Conservation (phyloP, 495 filamentous ascomycete genomes). For the Pseudotulostoma volvatum region DNA sequence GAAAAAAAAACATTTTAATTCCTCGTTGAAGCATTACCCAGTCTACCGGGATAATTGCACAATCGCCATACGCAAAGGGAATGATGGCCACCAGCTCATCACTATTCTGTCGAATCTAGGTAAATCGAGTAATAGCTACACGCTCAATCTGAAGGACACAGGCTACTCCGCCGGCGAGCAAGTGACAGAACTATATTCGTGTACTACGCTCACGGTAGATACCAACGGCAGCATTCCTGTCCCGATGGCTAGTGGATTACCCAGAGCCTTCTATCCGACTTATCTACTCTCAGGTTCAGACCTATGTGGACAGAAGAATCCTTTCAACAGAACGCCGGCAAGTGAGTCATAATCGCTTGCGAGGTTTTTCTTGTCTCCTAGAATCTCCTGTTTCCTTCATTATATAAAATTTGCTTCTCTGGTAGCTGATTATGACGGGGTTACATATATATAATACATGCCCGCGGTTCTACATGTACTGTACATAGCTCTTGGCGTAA, state of each 20-base stretch:
- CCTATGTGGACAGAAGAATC: too few relatives aligned
- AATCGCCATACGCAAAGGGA: constrained; percentile 46
- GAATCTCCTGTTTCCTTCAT: too few relatives aligned
- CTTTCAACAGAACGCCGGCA: too few relatives aligned
- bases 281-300: constrained; percentile 7
- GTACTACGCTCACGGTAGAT: constrained; percentile 14
- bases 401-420: too few relatives aligned
- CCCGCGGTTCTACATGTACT: too few relatives aligned
- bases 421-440: too few relatives aligned
- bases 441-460: too few relatives aligned
- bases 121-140: constrained; percentile 21
- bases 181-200: constrained; percentile 11
- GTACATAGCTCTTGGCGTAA: too few relatives aligned
- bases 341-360: too few relatives aligned
- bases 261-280: constrained; percentile 11
- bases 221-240: constrained; percentile 15
- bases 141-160: constrained; percentile 25
- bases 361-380: too few relatives aligned
- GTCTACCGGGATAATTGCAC: constrained; percentile 37
- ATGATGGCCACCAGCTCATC: constrained; percentile 32
- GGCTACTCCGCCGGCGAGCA: constrained; percentile 14
- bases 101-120: constrained; percentile 43
- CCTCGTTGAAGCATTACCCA: constrained; percentile 17
- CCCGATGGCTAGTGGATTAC: constrained; percentile 14
- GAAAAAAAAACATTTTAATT: too few relatives aligned